Base-by-base conservation (phyloP, 1,139 yeast genomes). In the Arxiozyma heterogenica region DNA sequence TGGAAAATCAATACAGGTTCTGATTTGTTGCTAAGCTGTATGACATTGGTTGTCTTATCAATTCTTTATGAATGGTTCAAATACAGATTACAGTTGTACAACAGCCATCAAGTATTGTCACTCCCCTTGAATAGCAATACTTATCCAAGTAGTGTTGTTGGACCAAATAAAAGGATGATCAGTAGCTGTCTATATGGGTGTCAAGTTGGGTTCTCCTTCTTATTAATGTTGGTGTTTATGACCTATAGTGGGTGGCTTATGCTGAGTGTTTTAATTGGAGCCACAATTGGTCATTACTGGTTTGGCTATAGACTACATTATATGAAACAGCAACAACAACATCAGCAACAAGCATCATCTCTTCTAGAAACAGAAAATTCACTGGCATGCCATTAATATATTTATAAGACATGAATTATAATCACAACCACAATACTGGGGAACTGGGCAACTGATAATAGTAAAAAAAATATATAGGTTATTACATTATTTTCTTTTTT, bases 231-330 rank as follows among this genome's bases (percentile, higher is more conserved):
- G 62, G 80, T 86, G 0, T 86, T 86, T 63, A 86, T 86, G 95
- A 85, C 91, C 4, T 86, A 84, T 66, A 86, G 86, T 65, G 89
- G 93, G 5, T 86, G 90, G 89, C 77, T 83, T 51, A 86, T 86
- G 93, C 54, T 81, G 18, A 83, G 91, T 2, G 86, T 85, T 30
- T 83, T 80, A 0, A 59, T 77, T 4, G 95, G 95, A 1, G 93
- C 93, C 1, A 76, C 75, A 20, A 45, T 81, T 27, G 95, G 95
- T 1, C 77, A 82, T 62, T 81, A 76, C 62, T 47, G 39, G 47
- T 51, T 46, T 39, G 51, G 39, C 2, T 34, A 43, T 23, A 44
- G 52, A 48, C 27, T 22, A 34, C 43, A 38, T 7, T 27, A 27
- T 27, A 27, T 27, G 30, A 27, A 27, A 21, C 49, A 46, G 17